Evolutionary conservation across 805 yeast genomes (phyloP).

Genomic region (Saccharomycopsis oosterbeekiorum): DNA sequence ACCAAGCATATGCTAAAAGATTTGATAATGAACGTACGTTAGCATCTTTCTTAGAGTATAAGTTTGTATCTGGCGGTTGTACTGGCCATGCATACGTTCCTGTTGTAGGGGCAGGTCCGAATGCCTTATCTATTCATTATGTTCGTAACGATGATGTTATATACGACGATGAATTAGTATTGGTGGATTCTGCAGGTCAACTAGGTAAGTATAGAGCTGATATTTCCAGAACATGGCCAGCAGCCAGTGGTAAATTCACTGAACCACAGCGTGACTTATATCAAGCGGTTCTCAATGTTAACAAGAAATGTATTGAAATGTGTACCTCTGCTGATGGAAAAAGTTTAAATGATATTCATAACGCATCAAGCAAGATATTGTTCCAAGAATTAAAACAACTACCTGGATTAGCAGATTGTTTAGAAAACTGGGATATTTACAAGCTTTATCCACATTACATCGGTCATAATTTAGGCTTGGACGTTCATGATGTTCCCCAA

Average conservation of each 20-base stretch:
- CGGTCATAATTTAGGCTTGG: conserved; percentile 92
- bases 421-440: conserved; percentile 44
- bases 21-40: conserved; percentile 69
- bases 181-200: conserved; percentile 92
- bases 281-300: conserved; percentile 78
- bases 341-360: conserved; percentile 69
- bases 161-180: conserved; percentile 67
- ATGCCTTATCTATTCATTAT: conserved; percentile 87
- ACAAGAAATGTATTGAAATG: conserved; percentile 62
- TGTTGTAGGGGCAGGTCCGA: conserved; percentile 89
- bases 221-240: conserved; percentile 96
- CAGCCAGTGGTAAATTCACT: conserved; percentile 52
- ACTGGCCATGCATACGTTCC: conserved; percentile 87
- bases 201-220: conserved; percentile 93
- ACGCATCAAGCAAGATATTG: conserved; percentile 49
- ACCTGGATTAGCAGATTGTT: conserved; percentile 42
- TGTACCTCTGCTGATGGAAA: conserved; percentile 46
- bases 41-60: conserved; percentile 71
- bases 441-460: conserved; percentile 82
- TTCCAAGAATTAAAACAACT: conserved; percentile 57
- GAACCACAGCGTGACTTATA: conserved; percentile 78
- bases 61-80: conserved; percentile 81
- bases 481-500: conserved; percentile 74
- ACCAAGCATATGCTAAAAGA: conserved; percentile 62
- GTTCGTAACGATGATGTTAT: conserved; percentile 83